Evolutionary conservation across 2,329 filamentous ascomycete species (phyloP).

Genomic region (Fusarium sp.): DNA sequence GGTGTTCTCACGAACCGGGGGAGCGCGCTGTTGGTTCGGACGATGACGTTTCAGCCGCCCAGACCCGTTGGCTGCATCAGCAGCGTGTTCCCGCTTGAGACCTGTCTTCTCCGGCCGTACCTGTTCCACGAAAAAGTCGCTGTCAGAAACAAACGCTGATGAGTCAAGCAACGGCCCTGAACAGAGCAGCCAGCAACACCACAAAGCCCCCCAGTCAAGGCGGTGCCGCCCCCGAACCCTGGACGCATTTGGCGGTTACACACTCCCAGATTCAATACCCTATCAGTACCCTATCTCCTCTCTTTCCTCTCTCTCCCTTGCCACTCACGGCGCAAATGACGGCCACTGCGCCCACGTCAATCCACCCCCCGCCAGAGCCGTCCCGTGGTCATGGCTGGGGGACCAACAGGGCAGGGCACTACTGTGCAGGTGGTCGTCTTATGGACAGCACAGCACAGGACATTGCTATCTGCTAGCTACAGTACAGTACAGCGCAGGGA

Average conservation of each 20-base stretch:
- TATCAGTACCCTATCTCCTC: too few species aligned
- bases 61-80: constrained; percentile 16
- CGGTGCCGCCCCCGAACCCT: constrained; percentile 12
- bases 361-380: constrained; percentile 14
- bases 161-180: not conserved
- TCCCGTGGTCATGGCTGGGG: not conserved
- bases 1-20: not conserved
- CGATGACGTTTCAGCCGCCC: constrained; percentile 23
- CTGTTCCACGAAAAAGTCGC: constrained; percentile 16
- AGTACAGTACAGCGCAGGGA: constrained; percentile 9
- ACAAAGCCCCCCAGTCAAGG: constrained; percentile 8
- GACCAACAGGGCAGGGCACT: constrained; percentile 1
- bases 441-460: not conserved
- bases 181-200: not conserved
- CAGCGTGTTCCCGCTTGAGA: constrained; percentile 25
- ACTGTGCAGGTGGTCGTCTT: constrained; percentile 2
- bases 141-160: constrained; percentile 26
- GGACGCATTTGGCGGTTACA: constrained; percentile 24
- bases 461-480: constrained; percentile 12
- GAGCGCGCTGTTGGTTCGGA: constrained; percentile 28
- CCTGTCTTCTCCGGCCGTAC: constrained; percentile 5
- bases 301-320: constrained; percentile 2
- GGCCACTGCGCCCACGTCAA: constrained; percentile 14
- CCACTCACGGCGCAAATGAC: constrained; percentile 8
- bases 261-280: constrained; percentile 3